Evolutionary conservation across 2,329 filamentous ascomycete species (phyloP), one percentile per base, ranked within the genome.

Genomic region (Cordyceps militaris): DNA sequence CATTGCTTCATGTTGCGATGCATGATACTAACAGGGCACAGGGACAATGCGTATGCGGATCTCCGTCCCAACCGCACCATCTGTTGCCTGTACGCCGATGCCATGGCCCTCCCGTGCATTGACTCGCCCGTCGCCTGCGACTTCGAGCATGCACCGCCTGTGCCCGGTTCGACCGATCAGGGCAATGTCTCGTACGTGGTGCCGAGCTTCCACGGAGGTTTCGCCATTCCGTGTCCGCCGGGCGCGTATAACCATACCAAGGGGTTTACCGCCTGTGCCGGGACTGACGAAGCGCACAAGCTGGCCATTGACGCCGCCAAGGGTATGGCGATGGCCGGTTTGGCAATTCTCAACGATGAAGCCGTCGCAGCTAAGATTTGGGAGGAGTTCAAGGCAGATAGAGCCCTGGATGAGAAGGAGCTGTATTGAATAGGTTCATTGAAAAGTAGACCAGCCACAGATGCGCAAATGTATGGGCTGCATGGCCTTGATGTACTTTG

Each of bases 231-330:
- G 7, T 56, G 53, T 21, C 53, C 53, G 4, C 53, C 53, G 1
- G 53, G 43, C 30, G 53, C 53, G 11, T 56, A 24, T 23, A 56
- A 56, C 43, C 53, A 56, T 23, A 56, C 53, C 10, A 56, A 56
- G 21, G 42, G 42, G n/a, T 56, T 56, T 32, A 56, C 53, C 4
- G 53, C 53, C n/a, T 56, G 53, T 38, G 53, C 53, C n/a, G 53
- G 42, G n/a, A 56, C 53, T 14, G 42, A 16, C 16, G 53, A 56
- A n/a, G 53, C 53, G 5, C 43, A 56, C 14, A 44, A 56, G 24
- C 43, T 56, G 16, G 26, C 42, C 11, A 56, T 56, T 21, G 43
- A 44, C 10, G 43, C 43, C 21, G 26, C 42, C 11, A 56, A 56
- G 43, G 53, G 53, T 9, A 56, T 56, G 53, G 53, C 53, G 8